Percentiles rank a stretch among this genome's conserved stretches.
Conservation (phyloP, 176 grass and related monocot species). For the Oropetium thomaeum region DNA sequence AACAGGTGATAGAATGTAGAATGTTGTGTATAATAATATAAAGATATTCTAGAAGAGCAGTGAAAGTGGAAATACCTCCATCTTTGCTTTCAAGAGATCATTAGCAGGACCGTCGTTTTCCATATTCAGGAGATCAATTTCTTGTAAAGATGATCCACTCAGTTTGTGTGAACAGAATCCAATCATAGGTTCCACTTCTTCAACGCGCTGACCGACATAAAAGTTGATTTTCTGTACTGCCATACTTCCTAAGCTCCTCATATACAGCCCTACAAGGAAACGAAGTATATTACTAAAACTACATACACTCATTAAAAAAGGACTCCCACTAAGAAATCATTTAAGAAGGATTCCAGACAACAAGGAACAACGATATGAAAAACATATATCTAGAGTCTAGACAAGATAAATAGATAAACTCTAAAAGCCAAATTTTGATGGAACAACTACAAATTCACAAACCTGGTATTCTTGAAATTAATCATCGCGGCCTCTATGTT, state of each 20-base stretch:
- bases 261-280: constrained; percentile 67
- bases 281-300: constrained; percentile 10
- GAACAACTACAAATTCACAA: constrained; percentile 15
- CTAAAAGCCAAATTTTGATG: neutral
- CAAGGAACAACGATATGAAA: neutral
- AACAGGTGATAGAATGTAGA: neutral
- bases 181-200: constrained; percentile 97
- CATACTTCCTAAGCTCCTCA: constrained; percentile 93
- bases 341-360: neutral
- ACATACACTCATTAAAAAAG: constrained; percentile 14
- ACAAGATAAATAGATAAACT: neutral
- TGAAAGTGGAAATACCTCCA: constrained; percentile 60
- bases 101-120: constrained; percentile 87
- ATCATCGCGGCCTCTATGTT: constrained; percentile 85
- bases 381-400: no score
- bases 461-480: constrained; percentile 98
- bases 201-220: constrained; percentile 83
- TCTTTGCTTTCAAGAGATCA: constrained; percentile 86
- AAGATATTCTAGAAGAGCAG: neutral
- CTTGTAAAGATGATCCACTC: constrained; percentile 80
- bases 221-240: constrained; percentile 94
- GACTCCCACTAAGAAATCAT: neutral
- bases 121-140: constrained; percentile 79
- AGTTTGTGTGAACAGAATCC: constrained; percentile 95
- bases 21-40: neutral